These are phyloP conservation scores for Venustampulla echinocandica DNA, from an alignment of 495 filamentous ascomycete species.

Conservation along the genomic window DNA sequence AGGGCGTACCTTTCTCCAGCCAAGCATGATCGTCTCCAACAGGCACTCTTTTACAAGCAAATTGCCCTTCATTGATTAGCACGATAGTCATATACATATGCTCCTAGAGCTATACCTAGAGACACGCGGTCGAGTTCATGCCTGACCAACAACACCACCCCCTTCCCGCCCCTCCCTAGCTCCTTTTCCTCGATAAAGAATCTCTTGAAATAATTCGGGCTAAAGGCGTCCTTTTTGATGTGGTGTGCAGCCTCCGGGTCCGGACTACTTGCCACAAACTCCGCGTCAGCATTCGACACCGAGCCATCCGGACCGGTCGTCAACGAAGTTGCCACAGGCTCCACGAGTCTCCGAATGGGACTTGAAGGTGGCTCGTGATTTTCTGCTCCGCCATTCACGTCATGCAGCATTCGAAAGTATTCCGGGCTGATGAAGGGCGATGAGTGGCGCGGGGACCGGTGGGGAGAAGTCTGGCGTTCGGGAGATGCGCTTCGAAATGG, in stretches of 20 bases:
- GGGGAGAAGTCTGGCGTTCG: constrained; percentile 36
- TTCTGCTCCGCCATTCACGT: constrained; percentile 21
- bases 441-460: constrained; percentile 35
- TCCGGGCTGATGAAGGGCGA: constrained; percentile 66
- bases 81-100: no score
- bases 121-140: constrained; percentile 83
- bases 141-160: constrained; percentile 83
- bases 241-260: constrained; percentile 41
- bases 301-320: constrained; percentile 16
- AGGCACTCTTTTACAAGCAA: constrained; percentile 94
- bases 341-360: constrained; percentile 35
- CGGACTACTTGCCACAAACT: constrained; percentile 47
- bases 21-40: constrained; percentile 93
- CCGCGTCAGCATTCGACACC: constrained; percentile 33
- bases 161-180: constrained; percentile 85
- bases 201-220: constrained; percentile 77
- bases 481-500: constrained; percentile 51
- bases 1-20: constrained; percentile 62
- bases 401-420: constrained; percentile 87
- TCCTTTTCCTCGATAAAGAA: constrained; percentile 85
- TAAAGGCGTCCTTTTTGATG: constrained; percentile 81
- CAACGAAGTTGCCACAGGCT: constrained; percentile 16
- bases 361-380: constrained; percentile 32
- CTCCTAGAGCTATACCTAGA: no score
- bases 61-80: no score